A percentile compares a stretch with the other conserved stretches of the same genome.
Evolutionary conservation across 192 early-diverging fungal genomes (phyloP).

Genomic region (Piromyces finnis): DNA sequence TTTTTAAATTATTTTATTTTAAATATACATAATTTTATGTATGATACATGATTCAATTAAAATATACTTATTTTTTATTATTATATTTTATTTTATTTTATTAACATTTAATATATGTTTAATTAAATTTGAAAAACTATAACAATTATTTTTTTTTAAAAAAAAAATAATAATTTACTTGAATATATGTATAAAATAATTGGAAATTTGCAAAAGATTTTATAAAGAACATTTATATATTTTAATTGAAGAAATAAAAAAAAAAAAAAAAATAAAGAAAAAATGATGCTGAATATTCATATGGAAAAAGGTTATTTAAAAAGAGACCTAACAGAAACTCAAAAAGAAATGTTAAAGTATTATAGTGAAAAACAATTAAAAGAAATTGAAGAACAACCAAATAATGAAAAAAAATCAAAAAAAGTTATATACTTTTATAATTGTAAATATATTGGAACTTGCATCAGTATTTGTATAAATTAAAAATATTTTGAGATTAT

Average conservation of each 20-base stretch:
- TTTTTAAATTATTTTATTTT: too few species aligned
- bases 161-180: too few species aligned
- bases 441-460: background rate
- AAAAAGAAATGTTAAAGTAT: background rate
- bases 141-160: too few species aligned
- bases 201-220: too few species aligned
- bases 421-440: background rate
- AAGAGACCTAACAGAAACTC: background rate
- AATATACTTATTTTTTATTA: background rate
- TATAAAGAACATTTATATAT: too few species aligned
- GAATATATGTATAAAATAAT: too few species aligned
- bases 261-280: background rate
- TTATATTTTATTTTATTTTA: too few species aligned
- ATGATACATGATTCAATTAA: background rate
- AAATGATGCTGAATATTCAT: background rate
- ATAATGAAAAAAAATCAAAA: background rate
- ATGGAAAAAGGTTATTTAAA: background rate
- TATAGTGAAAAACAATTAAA: background rate
- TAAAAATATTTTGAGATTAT: too few species aligned
- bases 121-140: too few species aligned
- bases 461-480: too few species aligned
- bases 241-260: too few species aligned
- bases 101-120: too few species aligned
- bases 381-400: background rate
- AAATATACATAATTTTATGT: background rate